These are phyloP conservation scores for Thelephora terrestris DNA, from an alignment of 1,284 basidiomycete genomes.

Conservation along the genomic window DNA sequence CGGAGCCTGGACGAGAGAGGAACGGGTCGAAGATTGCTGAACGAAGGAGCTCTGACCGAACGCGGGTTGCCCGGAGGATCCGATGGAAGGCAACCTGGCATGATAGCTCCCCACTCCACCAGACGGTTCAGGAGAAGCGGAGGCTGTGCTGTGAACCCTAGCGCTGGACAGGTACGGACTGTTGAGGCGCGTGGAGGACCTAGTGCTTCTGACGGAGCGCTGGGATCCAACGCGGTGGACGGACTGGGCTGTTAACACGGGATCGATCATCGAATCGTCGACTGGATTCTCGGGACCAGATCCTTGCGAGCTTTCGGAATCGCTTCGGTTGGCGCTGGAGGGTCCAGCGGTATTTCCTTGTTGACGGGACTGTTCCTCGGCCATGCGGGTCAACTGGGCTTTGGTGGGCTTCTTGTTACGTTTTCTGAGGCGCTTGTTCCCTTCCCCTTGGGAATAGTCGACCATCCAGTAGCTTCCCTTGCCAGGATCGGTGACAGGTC, in stretches of 20 bases:
- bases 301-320: neutral
- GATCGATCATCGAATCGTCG: neutral
- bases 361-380: constrained; percentile 2
- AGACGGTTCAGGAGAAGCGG: too few relatives aligned
- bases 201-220: neutral
- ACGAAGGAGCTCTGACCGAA: too few relatives aligned
- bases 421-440: constrained; percentile 54
- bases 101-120: too few relatives aligned
- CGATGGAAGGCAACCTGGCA: too few relatives aligned
- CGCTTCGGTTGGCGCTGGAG: neutral
- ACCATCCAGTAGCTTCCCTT: constrained; percentile 69
- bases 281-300: neutral
- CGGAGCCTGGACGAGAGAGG: too few relatives aligned
- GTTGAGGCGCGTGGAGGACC: neutral
- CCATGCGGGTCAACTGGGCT: constrained; percentile 13
- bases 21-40: too few relatives aligned
- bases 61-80: too few relatives aligned
- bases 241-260: neutral
- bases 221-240: neutral
- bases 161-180: too few relatives aligned
- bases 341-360: constrained; percentile 4
- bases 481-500: constrained; percentile 60
- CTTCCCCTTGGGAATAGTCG: constrained; percentile 46
- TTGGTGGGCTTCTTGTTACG: constrained; percentile 33
- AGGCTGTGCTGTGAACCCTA: too few relatives aligned